Evolutionary conservation across 192 early-diverging fungal genomes (phyloP).

Genomic region (Backusella morwellensis): DNA sequence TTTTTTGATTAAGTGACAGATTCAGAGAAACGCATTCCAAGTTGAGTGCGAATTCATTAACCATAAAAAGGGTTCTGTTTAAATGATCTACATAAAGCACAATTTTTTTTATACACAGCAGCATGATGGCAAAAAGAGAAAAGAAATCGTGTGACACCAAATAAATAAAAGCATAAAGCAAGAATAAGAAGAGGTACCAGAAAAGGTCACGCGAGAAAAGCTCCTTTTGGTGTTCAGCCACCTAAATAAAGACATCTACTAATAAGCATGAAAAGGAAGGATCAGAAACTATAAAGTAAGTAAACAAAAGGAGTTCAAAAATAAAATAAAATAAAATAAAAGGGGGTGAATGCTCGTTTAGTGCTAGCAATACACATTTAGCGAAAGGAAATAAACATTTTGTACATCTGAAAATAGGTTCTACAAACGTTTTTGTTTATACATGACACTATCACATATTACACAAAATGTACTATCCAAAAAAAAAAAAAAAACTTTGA

Average conservation of each 20-base stretch:
- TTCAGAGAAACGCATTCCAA: background rate
- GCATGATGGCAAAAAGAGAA: background rate
- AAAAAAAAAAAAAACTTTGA: background rate
- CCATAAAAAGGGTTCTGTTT: conserved; percentile 1
- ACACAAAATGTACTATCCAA: background rate
- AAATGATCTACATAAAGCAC: background rate
- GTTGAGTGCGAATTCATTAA: background rate
- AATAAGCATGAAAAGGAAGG: background rate
- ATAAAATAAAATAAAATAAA: conserved; percentile 1
- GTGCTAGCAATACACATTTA: background rate
- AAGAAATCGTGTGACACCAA: background rate
- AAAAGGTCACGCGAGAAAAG: background rate
- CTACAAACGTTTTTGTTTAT: background rate
- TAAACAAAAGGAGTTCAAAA: conserved; percentile 2
- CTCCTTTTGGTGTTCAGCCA: conserved; percentile 3
- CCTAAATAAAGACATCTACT: background rate
- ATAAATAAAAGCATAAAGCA: background rate
- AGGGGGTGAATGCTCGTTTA: background rate
- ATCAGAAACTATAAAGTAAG: background rate
- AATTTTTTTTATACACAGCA: background rate
- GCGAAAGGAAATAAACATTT: background rate
- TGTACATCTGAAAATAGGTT: background rate
- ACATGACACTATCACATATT: background rate
- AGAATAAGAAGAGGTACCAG: background rate
- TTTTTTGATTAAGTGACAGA: conserved; percentile 7